Conservation (phyloP, 2,329 filamentous ascomycete species). For the Mycosphaerella sp. region DNA sequence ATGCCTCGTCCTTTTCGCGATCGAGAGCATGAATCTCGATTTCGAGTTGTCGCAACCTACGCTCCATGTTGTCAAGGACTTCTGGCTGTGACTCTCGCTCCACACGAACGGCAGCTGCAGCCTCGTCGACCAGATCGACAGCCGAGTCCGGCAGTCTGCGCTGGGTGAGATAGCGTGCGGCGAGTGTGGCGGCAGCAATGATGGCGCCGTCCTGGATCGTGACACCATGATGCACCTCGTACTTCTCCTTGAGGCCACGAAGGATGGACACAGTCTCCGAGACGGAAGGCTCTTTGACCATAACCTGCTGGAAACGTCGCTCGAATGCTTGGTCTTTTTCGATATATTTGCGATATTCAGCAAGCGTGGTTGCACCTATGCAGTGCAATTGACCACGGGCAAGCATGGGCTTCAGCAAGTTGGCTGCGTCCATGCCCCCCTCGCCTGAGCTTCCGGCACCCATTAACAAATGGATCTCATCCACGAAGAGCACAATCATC, state of each 20-base stretch:
- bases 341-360: constrained; percentile 97
- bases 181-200: constrained; percentile 83
- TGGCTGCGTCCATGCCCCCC: constrained; percentile 97
- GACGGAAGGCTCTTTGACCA: constrained; percentile 90
- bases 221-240: constrained; percentile 97
- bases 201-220: constrained; percentile 92
- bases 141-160: constrained; percentile 91
- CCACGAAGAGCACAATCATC: constrained; percentile 95
- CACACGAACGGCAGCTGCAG: constrained; percentile 91
- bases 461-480: constrained; percentile 98
- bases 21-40: constrained; percentile 96
- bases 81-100: constrained; percentile 95
- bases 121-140: constrained; percentile 93
- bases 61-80: constrained; percentile 88
- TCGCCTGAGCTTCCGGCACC: constrained; percentile 90
- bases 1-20: constrained; percentile 91
- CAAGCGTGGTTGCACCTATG: constrained; percentile 91
- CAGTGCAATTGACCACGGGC: constrained; percentile 95
- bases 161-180: constrained; percentile 85
- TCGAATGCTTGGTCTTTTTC: constrained; percentile 98
- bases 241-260: constrained; percentile 95
- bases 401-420: constrained; percentile 96
- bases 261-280: constrained; percentile 92
- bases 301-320: constrained; percentile 94
- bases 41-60: constrained; percentile 80